These are phyloP conservation scores for Spongospora subterranea DNA, from an alignment of 208 protist species.

Conservation along the genomic window DNA sequence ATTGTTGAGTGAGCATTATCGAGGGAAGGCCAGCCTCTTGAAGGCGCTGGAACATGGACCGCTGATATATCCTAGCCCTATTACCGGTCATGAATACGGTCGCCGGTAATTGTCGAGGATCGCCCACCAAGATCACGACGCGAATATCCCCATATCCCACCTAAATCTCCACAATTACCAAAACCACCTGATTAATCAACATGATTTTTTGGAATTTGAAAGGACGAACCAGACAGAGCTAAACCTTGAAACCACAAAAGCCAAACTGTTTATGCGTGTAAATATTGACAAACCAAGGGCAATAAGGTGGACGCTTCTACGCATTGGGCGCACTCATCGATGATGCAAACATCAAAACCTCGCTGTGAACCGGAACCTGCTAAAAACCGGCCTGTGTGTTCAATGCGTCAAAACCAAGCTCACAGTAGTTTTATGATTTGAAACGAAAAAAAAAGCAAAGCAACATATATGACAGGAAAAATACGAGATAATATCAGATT, in stretches of 20 bases:
- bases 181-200: no score
- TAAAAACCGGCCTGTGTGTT: background rate
- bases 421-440: background rate
- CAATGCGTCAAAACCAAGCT: background rate
- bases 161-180: no score
- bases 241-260: background rate
- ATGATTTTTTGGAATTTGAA: no score
- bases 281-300: constrained; percentile 64
- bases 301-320: constrained; percentile 70
- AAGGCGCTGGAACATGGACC: constrained; percentile 61
- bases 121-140: constrained; percentile 75
- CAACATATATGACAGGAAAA: no score
- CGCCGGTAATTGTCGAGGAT: constrained; percentile 80
- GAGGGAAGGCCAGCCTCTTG: constrained; percentile 41
- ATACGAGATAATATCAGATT: background rate
- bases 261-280: no score
- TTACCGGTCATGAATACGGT: constrained; percentile 69
- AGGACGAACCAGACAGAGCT: no score
- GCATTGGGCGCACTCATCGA: constrained; percentile 79
- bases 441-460: background rate
- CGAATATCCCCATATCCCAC: background rate
- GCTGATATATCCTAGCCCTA: constrained; percentile 58
- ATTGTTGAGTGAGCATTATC: constrained; percentile 73
- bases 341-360: constrained; percentile 76
- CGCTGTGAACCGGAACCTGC: background rate